Percentiles rank a stretch among this genome's conserved stretches.
Evolutionary conservation across 139 green algal species (phyloP).

Genomic region (Limnomonas spitsbergensis): DNA sequence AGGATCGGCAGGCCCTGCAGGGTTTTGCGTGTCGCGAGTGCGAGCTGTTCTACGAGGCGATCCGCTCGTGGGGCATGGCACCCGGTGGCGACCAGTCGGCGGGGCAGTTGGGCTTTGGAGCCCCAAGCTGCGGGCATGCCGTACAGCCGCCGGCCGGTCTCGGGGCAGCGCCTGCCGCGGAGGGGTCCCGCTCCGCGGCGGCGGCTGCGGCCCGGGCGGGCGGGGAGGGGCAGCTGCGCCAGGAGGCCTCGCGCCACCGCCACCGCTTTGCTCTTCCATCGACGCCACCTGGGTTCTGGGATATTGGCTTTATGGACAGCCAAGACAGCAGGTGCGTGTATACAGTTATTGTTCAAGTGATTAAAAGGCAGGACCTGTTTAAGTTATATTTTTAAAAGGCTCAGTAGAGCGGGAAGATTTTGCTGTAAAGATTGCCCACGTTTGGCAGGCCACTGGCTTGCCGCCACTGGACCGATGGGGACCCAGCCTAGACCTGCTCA

Average conservation of each 20-base stretch:
- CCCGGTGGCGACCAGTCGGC: too few relatives aligned
- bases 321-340: not conserved
- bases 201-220: not conserved
- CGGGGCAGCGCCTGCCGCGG: not conserved
- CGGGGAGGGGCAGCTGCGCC: not conserved
- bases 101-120: not conserved
- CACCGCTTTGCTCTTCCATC: not conserved
- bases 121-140: not conserved
- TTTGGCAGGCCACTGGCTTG: too few relatives aligned
- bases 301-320: constrained; percentile 1
- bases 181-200: not conserved
- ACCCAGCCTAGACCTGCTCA: too few relatives aligned
- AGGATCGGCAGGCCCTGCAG: not conserved
- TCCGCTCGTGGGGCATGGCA: not conserved
- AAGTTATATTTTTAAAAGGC: too few relatives aligned
- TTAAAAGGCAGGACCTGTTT: too few relatives aligned
- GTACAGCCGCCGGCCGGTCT: not conserved
- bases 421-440: too few relatives aligned
- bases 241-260: not conserved
- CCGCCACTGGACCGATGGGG: too few relatives aligned
- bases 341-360: too few relatives aligned
- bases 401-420: too few relatives aligned
- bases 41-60: not conserved
- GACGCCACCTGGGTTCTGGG: not conserved
- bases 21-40: not conserved